phyloP scores from a whole-genome alignment of 352 stramenopile genomes.

The Plasmopara halstedii region DNA sequence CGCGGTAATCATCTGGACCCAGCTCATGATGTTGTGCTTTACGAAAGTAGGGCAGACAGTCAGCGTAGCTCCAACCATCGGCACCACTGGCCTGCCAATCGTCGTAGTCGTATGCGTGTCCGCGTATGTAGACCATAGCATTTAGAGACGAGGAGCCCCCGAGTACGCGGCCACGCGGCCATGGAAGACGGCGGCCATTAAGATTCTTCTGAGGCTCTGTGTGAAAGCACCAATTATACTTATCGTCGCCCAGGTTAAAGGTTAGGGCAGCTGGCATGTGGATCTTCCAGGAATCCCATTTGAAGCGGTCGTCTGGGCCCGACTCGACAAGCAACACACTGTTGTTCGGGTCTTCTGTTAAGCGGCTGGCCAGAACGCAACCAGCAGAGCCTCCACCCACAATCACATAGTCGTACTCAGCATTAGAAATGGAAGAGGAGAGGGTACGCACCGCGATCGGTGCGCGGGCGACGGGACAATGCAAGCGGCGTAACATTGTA shows the following conservation, averaged over 20 bases:
- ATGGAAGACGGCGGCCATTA: slow-evolving; percentile 68
- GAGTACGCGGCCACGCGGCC: slow-evolving; percentile 83
- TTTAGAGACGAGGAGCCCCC: slow-evolving; percentile 86
- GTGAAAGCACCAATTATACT: slow-evolving; percentile 86
- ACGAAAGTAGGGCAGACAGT: slow-evolving; percentile 85
- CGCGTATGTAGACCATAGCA: slow-evolving; percentile 88
- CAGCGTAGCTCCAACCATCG: slow-evolving; percentile 78
- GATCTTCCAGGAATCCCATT: slow-evolving; percentile 89
- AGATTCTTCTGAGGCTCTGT: slow-evolving; percentile 82
- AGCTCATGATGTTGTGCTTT: slow-evolving; percentile 78
- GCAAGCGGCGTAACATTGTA: slow-evolving; percentile 20
- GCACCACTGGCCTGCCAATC: slow-evolving; percentile 73
- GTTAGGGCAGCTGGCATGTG: slow-evolving; percentile 84
- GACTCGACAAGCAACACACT: slow-evolving; percentile 88
- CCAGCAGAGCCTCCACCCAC: slow-evolving; percentile 87
- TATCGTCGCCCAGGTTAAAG: slow-evolving; percentile 76
- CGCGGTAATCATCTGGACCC: slow-evolving; percentile 68
- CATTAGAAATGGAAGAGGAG: slow-evolving; percentile 9
- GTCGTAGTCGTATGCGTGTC: slow-evolving; percentile 83
- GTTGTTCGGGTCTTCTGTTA: slow-evolving; percentile 77
- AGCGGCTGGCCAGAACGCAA: slow-evolving; percentile 85
- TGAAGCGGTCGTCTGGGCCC: slow-evolving; percentile 65
- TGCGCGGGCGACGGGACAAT: neutral
- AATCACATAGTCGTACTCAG: slow-evolving; percentile 89
- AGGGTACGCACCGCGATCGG: slow-evolving; percentile 10